These are phyloP conservation scores for Smittium mucronatum DNA, from an alignment of 371 early-diverging fungal species.

Conservation along the genomic window DNA sequence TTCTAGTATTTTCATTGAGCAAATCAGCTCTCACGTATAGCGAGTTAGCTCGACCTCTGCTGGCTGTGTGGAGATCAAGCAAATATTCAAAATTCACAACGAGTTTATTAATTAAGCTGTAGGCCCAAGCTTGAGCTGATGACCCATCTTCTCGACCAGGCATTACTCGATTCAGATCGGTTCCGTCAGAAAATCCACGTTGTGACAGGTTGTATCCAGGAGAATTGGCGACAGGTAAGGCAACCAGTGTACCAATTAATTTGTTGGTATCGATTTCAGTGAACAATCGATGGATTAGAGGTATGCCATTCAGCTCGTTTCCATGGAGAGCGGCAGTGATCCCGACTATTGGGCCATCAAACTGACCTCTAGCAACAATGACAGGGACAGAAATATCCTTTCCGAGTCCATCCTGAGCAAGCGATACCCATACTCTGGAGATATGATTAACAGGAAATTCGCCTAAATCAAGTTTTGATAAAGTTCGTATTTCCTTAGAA, in stretches of 20 bases:
- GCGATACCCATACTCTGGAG: conserved; percentile 43
- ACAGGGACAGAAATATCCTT: conserved; percentile 46
- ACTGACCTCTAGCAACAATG: conserved; percentile 44
- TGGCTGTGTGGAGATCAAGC: conserved; percentile 81
- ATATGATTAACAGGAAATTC: conserved; percentile 38
- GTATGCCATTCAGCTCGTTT: conserved; percentile 85
- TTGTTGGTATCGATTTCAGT: conserved; percentile 57
- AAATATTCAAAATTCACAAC: conserved; percentile 65
- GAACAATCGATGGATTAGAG: conserved; percentile 70
- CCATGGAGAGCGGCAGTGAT: conserved; percentile 74
- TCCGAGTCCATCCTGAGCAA: conserved; percentile 46
- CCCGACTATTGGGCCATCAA: conserved; percentile 41
- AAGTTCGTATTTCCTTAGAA: conserved; percentile 29
- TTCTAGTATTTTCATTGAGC: conserved; percentile 57
- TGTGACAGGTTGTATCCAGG: conserved; percentile 67
- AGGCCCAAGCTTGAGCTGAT: conserved; percentile 68
- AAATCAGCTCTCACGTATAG: conserved; percentile 80
- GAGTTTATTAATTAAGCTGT: conserved; percentile 64
- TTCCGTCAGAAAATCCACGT: conserved; percentile 69
- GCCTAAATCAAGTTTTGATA: conserved; percentile 35
- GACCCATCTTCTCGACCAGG: conserved; percentile 63
- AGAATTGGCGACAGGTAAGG: conserved; percentile 76
- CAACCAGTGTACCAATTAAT: conserved; percentile 72
- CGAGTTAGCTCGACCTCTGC: conserved; percentile 71
- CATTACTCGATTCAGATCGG: conserved; percentile 75